Evolutionary conservation across 2,329 filamentous ascomycete species (phyloP).

Genomic region (Eutypa lata): DNA sequence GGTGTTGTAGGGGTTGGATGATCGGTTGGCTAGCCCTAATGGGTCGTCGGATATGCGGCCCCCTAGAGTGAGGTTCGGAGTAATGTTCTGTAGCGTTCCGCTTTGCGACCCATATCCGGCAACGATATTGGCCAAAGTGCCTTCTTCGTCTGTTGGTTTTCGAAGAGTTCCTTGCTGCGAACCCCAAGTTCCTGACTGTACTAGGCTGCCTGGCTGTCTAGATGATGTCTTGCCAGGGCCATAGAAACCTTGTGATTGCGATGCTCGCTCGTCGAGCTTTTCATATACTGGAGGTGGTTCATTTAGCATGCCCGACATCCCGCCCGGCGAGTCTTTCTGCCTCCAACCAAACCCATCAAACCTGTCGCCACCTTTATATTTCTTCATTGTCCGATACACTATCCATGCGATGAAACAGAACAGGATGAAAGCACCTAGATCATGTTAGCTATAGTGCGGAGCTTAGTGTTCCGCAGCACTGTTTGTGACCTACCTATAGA

Average conservation of each 20-base stretch:
- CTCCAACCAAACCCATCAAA: conserved; percentile 18
- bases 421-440: conserved; percentile 41
- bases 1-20: conserved; percentile 34
- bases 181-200: conserved; percentile 11
- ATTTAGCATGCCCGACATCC: conserved; percentile 13
- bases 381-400: conserved; percentile 37
- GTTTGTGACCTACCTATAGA: conserved; percentile 27
- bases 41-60: conserved; percentile 37
- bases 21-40: conserved; percentile 34
- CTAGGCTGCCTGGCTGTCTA: conserved; percentile 10
- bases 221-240: conserved; percentile 17
- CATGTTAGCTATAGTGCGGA: conserved; percentile 1
- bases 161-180: conserved; percentile 16
- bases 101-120: conserved; percentile 23
- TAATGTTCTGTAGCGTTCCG: conserved; percentile 20
- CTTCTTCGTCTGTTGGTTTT: conserved; percentile 10
- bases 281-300: conserved; percentile 24
- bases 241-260: conserved; percentile 19
- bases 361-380: conserved; percentile 22
- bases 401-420: conserved; percentile 44
- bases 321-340: conserved; percentile 10
- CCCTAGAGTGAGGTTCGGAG: conserved; percentile 26
- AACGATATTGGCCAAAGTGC: conserved; percentile 19
- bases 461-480: not conserved
- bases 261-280: conserved; percentile 17